Base-by-base conservation (phyloP, 805 yeast genomes). In the Kuraishia piskuri region DNA sequence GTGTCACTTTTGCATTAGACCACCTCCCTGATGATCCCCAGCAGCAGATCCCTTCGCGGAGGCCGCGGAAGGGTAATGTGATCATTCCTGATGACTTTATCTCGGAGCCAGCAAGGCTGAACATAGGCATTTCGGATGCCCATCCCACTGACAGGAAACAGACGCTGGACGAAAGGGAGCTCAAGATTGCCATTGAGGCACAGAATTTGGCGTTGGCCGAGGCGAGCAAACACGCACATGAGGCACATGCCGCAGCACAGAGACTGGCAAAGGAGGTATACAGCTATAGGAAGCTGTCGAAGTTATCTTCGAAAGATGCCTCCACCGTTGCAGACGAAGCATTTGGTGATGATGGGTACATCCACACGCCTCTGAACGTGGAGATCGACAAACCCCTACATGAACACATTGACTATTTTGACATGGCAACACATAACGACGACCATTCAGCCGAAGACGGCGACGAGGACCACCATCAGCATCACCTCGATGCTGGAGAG, bases 331-430 rank as follows among this genome's bases (percentile, higher is more conserved):
- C 31, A 7, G 49, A 50, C 5, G 50, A 48, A 23, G 31, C 24
- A 12, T 45, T 23, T n/a, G 46, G 45, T 22, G 52, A 49, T 19
- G 58, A 57, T 10, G 50, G 48, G 20, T 49, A 48, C 45, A 44
- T 58, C 1, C 58, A 58, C 2, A 58, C 56, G 4, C 56, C 55
- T 6, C 54, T 54, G 3, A 63, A 63, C 24, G 54, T 76, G 24
- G 87, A 78, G 56, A 86, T 87, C 57, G 95, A 87, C 63, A 85
- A 82, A 52, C 92, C 92, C 1, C 59, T 80, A 40, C 84, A 80
- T 62, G 62, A 73, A 6, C 84, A 70, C 55, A 68, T 70, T 20
- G 63, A 68, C 52, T 67, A 70, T 54, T 70, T 70, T 52, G 26
- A 36, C 7, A 53, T 46, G 8, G 54, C 53, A 22, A 53, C 69